These are phyloP conservation scores for Cutaneotrichosporon mucoides DNA, from an alignment of 1,284 basidiomycete species.

Conservation along the genomic window DNA sequence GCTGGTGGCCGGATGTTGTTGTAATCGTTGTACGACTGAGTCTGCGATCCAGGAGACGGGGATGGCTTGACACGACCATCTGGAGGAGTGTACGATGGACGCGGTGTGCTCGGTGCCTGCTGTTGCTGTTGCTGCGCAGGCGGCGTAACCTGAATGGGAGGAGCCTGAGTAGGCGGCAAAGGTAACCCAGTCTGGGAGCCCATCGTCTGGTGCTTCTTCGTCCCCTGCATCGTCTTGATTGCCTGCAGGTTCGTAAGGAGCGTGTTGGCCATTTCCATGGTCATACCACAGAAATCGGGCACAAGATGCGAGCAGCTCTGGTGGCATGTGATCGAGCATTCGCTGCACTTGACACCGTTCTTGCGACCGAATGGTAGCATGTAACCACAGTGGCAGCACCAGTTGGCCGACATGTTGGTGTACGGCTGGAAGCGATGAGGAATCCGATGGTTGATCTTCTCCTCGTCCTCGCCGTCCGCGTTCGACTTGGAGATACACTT, in stretches of 20 bases:
- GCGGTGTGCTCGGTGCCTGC: conserved; percentile 18
- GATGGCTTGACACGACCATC: neutral
- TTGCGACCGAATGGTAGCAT: conserved; percentile 97
- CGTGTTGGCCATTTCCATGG: conserved; percentile 97
- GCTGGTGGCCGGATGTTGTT: conserved; percentile 32
- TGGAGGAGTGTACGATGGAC: neutral
- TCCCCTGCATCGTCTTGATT: conserved; percentile 58
- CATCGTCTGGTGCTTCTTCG: conserved; percentile 27
- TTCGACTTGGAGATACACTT: conserved; percentile 99
- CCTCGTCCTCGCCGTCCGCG: conserved; percentile 88
- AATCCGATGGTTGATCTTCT: conserved; percentile 99
- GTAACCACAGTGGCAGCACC: conserved; percentile 99
- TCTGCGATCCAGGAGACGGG: conserved; percentile 41
- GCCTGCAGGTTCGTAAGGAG: conserved; percentile 80
- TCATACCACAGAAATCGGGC: conserved; percentile 99
- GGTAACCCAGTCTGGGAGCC: conserved; percentile 9
- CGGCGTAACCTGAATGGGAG: conserved; percentile 13
- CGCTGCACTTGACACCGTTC: conserved; percentile 90
- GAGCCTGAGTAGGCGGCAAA: conserved; percentile 24
- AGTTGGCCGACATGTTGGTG: conserved; percentile 96
- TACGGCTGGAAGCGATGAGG: conserved; percentile 97
- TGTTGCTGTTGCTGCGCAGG: conserved; percentile 18
- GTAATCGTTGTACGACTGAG: conserved; percentile 17
- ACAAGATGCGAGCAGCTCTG: conserved; percentile 97
- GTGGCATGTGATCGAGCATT: conserved; percentile 95